Percentiles rank a stretch among this genome's conserved stretches.
Evolutionary conservation across 306 rosid species (phyloP).

Genomic region (Pyrus betulifolia): DNA sequence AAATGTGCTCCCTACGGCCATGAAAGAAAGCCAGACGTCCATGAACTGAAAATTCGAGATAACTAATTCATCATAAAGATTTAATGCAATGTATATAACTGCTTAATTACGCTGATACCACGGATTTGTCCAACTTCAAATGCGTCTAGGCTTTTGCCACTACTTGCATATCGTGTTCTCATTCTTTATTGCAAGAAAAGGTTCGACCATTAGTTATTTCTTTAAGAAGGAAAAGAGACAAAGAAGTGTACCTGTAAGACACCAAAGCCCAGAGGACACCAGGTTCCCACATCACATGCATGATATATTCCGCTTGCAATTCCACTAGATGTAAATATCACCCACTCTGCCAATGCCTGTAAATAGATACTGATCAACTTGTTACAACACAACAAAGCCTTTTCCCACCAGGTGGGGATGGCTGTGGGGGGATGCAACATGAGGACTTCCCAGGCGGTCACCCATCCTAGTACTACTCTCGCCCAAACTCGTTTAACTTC

Average conservation of each 20-base stretch:
- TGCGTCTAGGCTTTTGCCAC: not conserved
- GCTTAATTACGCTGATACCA: not conserved
- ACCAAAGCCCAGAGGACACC: constrained; percentile 67
- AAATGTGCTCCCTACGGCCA: constrained; percentile 92
- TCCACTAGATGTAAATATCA: constrained; percentile 78
- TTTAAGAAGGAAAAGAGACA: not conserved
- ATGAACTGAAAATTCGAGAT: constrained; percentile 61
- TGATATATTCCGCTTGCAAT: constrained; percentile 81
- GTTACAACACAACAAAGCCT: not conserved
- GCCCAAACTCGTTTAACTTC: too few relatives aligned
- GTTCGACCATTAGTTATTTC: not conserved
- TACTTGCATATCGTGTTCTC: not conserved
- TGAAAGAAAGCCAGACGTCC: constrained; percentile 99
- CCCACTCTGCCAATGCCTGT: constrained; percentile 92
- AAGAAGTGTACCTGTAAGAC: constrained; percentile 64
- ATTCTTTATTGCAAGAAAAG: not conserved
- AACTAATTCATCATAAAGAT: not conserved
- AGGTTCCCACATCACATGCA: constrained; percentile 95
- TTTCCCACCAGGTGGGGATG: too few relatives aligned
- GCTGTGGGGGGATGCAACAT: too few relatives aligned
- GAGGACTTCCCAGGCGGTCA: too few relatives aligned
- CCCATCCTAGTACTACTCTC: too few relatives aligned
- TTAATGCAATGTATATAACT: not conserved
- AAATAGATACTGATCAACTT: constrained; percentile 18
- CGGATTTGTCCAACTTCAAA: not conserved